Evolutionary conservation across 2,329 filamentous ascomycete genomes (phyloP), one percentile per base, ranked within the genome.

Genomic region (Cadophora sp.): DNA sequence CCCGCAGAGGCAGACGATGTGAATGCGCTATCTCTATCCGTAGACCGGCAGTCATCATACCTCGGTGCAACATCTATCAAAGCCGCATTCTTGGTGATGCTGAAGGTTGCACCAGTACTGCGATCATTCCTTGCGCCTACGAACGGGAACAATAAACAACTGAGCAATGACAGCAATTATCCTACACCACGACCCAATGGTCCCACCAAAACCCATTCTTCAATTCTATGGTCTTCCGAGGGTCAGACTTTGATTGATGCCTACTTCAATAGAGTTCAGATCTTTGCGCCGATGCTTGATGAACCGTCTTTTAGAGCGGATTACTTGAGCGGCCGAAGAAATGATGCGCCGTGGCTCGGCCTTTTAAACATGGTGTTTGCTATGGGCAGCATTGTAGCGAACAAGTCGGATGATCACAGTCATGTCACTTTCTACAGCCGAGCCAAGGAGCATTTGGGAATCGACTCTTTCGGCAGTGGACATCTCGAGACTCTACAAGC

Each of bases 311-410:
- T 93, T 77, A 87, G 89, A 70, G 87, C 88, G 11, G 87, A 87
- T 63, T 91, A 90, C 73, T 81, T 89, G 19, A 84, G 86, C 67
- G 87, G 86, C 12, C 85, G 87, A 71, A 83, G 90, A 22, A 87
- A 83, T 68, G 91, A 93, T 76, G 83, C 86, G 0, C 85, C 90
- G 24, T 94, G 91, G 91, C 83, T 92, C 22, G 88, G 89, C 9
- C 80, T 94, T 7, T 81, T 93, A 24, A 93, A 94, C 77, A 92
- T 92, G 81, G 90, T 94, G 4, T 90, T 93, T 72, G 90, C 91
- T 4, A 87, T 93, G 81, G 91, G 91, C 16, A 91, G 89, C 73
- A 88, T 94, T 61, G 89, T 87, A 1, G 88, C 89, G 43, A 87
- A 86, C 71, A 90, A 78, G 61, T 78, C 77, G 0, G 76, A 90